Conservation (phyloP, 2,329 filamentous ascomycete species). For the Bertia moriformis region DNA sequence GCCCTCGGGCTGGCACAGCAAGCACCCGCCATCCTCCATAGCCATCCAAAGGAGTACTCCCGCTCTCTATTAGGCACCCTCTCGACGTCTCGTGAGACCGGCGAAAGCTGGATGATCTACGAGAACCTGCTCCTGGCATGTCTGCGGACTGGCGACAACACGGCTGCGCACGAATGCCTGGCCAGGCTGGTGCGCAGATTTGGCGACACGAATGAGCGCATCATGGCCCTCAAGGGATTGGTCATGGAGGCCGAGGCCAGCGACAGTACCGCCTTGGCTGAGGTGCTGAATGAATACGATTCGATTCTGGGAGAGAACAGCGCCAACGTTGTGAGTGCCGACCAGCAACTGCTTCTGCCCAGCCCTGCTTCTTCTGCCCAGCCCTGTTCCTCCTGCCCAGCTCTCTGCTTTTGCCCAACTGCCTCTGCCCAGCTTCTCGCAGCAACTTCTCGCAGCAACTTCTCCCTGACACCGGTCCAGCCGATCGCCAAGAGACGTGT, state of each 20-base stretch:
- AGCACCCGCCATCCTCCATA: constrained; percentile 39
- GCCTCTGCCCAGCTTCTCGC: neutral
- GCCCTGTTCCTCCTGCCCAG: neutral
- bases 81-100: constrained; percentile 47
- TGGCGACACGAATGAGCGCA: constrained; percentile 67
- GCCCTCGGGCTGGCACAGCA: constrained; percentile 44
- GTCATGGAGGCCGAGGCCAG: constrained; percentile 71
- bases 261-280: constrained; percentile 48
- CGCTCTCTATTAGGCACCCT: constrained; percentile 37
- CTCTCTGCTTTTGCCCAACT: neutral
- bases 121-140: constrained; percentile 79
- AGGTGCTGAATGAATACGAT: constrained; percentile 65
- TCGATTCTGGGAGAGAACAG: constrained; percentile 58
- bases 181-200: constrained; percentile 68
- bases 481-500: constrained; percentile 74
- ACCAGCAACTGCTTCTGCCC: too few relatives aligned
- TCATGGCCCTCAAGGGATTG: constrained; percentile 70
- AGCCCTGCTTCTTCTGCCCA: neutral
- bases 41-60: constrained; percentile 35
- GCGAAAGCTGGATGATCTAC: constrained; percentile 71
- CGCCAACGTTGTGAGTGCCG: constrained; percentile 62
- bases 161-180: constrained; percentile 61
- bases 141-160: constrained; percentile 70
- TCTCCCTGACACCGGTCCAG: constrained; percentile 34
- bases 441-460: constrained; percentile 2